Conservation (phyloP, 164 flowering plant genomes). For the Kingdonia uniflora region DNA sequence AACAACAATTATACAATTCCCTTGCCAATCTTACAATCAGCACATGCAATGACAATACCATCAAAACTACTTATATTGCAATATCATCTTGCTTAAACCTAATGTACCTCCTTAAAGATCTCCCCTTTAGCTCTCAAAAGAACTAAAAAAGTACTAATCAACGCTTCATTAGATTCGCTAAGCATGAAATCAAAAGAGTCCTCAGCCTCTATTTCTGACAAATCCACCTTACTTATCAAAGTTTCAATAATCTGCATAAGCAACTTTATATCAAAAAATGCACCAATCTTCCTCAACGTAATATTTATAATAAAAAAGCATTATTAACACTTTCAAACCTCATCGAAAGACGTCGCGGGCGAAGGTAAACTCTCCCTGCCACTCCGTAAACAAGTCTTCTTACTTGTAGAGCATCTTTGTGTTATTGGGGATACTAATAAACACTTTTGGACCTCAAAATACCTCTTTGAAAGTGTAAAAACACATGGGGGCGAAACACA, state of each 20-base stretch:
- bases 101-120: slow-evolving; percentile 74
- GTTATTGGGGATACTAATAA: no score
- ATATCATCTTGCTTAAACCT: not conserved
- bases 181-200: slow-evolving; percentile 57
- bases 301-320: no score
- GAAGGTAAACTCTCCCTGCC: slow-evolving; percentile 1
- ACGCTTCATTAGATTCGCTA: slow-evolving; percentile 56
- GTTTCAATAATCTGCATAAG: slow-evolving; percentile 56
- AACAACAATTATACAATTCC: slow-evolving; percentile 60
- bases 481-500: slow-evolving; percentile 2
- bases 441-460: slow-evolving; percentile 5
- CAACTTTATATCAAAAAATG: not conserved
- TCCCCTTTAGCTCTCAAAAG: slow-evolving; percentile 93
- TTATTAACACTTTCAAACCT: slow-evolving; percentile 5
- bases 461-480: not conserved
- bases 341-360: slow-evolving; percentile 8
- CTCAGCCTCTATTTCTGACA: slow-evolving; percentile 75
- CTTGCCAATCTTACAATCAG: slow-evolving; percentile 89
- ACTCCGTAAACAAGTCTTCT: not conserved
- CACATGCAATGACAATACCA: not conserved
- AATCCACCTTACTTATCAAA: slow-evolving; percentile 57
- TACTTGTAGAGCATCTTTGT: not conserved
- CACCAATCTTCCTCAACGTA: no score
- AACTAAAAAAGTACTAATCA: slow-evolving; percentile 89
- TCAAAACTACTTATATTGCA: not conserved